Evolutionary conservation across 768 basidiomycete genomes (phyloP).

Genomic region (Suillus paluster): DNA sequence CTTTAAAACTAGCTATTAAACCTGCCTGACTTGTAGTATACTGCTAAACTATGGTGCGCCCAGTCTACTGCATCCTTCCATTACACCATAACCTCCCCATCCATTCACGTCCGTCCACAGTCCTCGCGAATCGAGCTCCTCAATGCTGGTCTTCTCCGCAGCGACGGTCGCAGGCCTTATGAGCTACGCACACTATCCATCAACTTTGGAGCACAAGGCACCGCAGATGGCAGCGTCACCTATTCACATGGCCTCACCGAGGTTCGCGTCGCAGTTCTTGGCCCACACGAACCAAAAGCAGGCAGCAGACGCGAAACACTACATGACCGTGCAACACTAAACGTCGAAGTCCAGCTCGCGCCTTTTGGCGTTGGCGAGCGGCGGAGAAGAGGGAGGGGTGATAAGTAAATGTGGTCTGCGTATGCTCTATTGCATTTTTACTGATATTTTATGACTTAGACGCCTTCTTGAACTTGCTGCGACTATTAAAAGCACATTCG

Average conservation of each 20-base stretch:
- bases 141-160: conserved; percentile 86
- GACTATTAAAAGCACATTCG: conserved; percentile 92
- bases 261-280: conserved; percentile 87
- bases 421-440: conserved; percentile 4
- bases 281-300: conserved; percentile 87
- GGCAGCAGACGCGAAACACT: conserved; percentile 65
- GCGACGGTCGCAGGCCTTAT: conserved; percentile 91
- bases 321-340: conserved; percentile 88
- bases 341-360: conserved; percentile 86
- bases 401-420: conserved; percentile 68
- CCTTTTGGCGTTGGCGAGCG: conserved; percentile 87
- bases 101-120: conserved; percentile 29
- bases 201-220: conserved; percentile 72
- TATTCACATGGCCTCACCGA: conserved; percentile 91
- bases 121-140: conserved; percentile 71
- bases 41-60: background rate
- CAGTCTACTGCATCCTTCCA: background rate
- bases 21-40: too few species aligned
- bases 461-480: conserved; percentile 87
- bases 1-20: too few species aligned
- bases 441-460: conserved; percentile 44
- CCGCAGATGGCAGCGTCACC: conserved; percentile 84
- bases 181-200: conserved; percentile 86
- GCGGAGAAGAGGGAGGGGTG: conserved; percentile 74
- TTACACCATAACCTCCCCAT: background rate